Conservation (phyloP, 2,329 filamentous ascomycete genomes). For the Colletotrichum sp. region DNA sequence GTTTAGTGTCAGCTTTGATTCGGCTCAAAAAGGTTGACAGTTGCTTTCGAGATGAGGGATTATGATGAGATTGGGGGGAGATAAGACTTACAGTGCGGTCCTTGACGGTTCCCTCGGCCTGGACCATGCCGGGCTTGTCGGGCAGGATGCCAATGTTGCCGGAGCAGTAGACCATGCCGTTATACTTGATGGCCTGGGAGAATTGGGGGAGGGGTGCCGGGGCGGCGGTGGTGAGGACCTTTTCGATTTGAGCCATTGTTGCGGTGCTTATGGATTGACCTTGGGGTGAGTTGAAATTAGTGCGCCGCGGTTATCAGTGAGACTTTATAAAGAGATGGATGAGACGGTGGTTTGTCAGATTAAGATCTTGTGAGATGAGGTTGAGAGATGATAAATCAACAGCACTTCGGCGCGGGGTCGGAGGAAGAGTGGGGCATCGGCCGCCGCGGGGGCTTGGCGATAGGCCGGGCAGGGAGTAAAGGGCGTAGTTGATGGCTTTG, state of each 20-base stretch:
- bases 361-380: not conserved
- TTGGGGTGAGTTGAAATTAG: too few species aligned
- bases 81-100: conserved; percentile 50
- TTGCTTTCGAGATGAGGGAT: not conserved
- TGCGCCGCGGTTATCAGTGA: accelerated
- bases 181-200: conserved; percentile 65
- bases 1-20: conserved; percentile 19
- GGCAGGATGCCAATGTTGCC: conserved; percentile 66
- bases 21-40: not conserved
- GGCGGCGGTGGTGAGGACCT: conserved; percentile 28
- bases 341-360: not conserved
- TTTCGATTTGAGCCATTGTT: conserved; percentile 5
- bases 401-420: conserved; percentile 8
- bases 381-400: not conserved
- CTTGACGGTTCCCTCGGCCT: conserved; percentile 54
- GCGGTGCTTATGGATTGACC: not conserved
- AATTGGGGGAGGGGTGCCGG: conserved; percentile 56
- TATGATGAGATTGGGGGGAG: not conserved
- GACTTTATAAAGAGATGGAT: not conserved
- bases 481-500: not conserved
- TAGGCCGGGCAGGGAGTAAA: not conserved
- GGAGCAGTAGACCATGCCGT: conserved; percentile 75
- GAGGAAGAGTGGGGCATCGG: not conserved
- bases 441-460: not conserved
- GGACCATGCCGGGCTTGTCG: conserved; percentile 44